Conservation (phyloP, 768 basidiomycete species). For the Kwoniella dendrophila region DNA sequence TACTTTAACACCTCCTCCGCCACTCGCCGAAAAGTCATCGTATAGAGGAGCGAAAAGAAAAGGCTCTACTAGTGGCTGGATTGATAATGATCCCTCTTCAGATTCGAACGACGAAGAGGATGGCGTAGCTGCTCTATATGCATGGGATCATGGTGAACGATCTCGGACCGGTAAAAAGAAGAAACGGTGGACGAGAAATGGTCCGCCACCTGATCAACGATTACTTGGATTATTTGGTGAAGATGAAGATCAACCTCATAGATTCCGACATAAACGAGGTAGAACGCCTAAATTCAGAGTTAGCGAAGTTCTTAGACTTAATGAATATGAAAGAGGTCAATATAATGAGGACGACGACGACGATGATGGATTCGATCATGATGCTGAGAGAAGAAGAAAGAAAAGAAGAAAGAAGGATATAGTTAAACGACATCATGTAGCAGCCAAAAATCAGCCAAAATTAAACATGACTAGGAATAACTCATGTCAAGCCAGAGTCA, state of each 20-base stretch:
- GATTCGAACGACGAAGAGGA: neutral
- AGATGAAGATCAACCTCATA: neutral
- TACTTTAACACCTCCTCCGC: neutral
- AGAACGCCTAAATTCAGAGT: constrained; percentile 4
- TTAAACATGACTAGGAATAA: neutral
- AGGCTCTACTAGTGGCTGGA: constrained; percentile 20
- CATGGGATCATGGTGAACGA: too few relatives aligned
- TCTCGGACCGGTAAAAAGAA: neutral
- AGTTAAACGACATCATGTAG: neutral
- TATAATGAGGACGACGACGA: neutral
- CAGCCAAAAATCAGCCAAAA: neutral
- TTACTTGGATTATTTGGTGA: constrained; percentile 1
- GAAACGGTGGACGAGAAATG: constrained; percentile 11
- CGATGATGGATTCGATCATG: constrained; percentile 5
- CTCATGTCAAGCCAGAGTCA: neutral
- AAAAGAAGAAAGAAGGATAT: constrained; percentile 7
- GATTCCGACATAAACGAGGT: neutral
- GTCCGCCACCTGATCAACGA: constrained; percentile 11
- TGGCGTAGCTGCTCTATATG: too few relatives aligned
- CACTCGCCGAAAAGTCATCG: neutral
- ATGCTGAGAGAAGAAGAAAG: neutral
- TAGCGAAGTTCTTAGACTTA: neutral
- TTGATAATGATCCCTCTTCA: neutral
- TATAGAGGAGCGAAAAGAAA: constrained; percentile 21
- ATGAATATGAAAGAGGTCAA: neutral